Conservation (phyloP, 441 rosid genomes). For the Erysimum pusillum region DNA sequence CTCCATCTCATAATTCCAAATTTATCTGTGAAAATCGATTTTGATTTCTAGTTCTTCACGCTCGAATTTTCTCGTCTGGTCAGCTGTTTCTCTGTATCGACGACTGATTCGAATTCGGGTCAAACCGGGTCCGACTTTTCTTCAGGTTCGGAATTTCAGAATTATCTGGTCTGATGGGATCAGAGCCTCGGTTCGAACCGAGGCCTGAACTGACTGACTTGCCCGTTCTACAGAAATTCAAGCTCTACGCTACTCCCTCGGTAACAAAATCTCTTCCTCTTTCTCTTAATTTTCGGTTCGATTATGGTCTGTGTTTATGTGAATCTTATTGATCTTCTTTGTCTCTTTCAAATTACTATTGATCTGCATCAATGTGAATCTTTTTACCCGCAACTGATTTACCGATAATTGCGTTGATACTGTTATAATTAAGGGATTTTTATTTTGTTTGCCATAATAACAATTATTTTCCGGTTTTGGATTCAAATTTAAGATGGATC, state of each 20-base stretch:
- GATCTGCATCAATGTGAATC: slow-evolving; percentile 14
- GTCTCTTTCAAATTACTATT: neutral
- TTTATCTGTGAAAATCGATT: neutral
- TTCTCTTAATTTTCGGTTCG: neutral
- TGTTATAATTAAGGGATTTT: slow-evolving; percentile 2
- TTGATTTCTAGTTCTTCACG: neutral
- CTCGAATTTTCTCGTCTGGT: neutral
- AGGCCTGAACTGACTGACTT: slow-evolving; percentile 46
- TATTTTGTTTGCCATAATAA: neutral
- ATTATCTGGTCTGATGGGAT: slow-evolving; percentile 53
- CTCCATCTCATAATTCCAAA: neutral
- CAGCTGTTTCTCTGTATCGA: slow-evolving; percentile 17
- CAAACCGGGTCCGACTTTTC: slow-evolving; percentile 31
- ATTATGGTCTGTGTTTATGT: neutral
- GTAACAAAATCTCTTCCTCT: slow-evolving; percentile 35
- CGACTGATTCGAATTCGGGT: slow-evolving; percentile 29
- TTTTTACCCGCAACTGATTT: neutral
- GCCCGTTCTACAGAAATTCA: slow-evolving; percentile 66
- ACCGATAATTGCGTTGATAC: slow-evolving; percentile 11
- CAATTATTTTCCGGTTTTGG: slow-evolving; percentile 1
- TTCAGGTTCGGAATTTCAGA: slow-evolving; percentile 45
- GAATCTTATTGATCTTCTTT: neutral
- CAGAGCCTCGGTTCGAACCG: slow-evolving; percentile 49
- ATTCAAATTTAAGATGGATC: neutral
- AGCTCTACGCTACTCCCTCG: slow-evolving; percentile 73